phyloP scores from a whole-genome alignment of 495 filamentous ascomycete species.

The Penicillium coprophilum region DNA sequence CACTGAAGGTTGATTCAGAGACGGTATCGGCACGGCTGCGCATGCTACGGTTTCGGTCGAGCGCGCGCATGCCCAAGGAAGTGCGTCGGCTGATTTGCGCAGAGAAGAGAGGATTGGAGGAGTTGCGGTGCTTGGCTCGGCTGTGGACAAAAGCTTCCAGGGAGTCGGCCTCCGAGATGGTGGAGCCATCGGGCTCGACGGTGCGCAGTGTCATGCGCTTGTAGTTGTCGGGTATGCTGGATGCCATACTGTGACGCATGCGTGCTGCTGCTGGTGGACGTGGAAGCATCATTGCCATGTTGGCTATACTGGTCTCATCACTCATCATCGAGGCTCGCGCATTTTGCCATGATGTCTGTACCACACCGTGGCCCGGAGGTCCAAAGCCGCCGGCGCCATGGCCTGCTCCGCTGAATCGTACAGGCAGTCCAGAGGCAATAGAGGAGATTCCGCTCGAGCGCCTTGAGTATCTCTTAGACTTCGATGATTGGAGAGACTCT shows the following conservation, averaged over 20 bases:
- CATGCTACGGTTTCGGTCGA: constrained; percentile 39
- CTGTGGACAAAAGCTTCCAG: constrained; percentile 48
- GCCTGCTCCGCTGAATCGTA: constrained; percentile 46
- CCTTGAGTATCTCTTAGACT: constrained; percentile 44
- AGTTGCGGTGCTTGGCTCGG: constrained; percentile 45
- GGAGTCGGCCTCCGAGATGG: constrained; percentile 44
- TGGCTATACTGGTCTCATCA: constrained; percentile 39
- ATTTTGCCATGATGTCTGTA: constrained; percentile 51
- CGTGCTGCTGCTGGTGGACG: constrained; percentile 35
- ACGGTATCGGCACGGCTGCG: constrained; percentile 43
- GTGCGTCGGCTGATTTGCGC: constrained; percentile 38
- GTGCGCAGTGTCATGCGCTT: constrained; percentile 38
- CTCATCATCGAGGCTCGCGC: constrained; percentile 39
- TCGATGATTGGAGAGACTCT: constrained; percentile 42
- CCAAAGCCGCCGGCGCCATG: constrained; percentile 52
- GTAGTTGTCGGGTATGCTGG: constrained; percentile 32
- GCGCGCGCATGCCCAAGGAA: constrained; percentile 38
- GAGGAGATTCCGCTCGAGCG: constrained; percentile 47
- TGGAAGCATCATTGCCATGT: constrained; percentile 41
- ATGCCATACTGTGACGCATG: constrained; percentile 31
- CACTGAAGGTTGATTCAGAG: constrained; percentile 36
- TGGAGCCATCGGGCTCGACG: constrained; percentile 37
- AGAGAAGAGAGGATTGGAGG: constrained; percentile 46
- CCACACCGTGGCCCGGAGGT: constrained; percentile 44
- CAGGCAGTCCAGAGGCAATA: constrained; percentile 39